Base-by-base conservation (phyloP, 495 filamentous ascomycete species). In the Peziza echinospora region DNA sequence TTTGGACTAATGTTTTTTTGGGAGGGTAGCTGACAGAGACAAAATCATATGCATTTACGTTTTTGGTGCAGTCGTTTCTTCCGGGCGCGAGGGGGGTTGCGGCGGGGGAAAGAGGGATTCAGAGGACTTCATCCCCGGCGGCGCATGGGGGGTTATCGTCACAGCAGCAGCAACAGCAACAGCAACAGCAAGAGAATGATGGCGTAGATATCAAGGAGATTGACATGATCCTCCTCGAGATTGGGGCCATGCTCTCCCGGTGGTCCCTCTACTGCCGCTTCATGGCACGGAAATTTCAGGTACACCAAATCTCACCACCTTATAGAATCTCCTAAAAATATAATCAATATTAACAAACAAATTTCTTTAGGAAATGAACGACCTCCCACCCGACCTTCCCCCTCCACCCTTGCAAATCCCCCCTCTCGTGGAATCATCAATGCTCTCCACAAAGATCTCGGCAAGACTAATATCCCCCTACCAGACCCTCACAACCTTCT, bases 41-140 rank as follows among this genome's bases (percentile, higher is more conserved):
- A 58, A 93, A 83, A 64, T 89, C 83, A 21, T 97, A 97, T 62
- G 87, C 89, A 6, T 97, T 92, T 59, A 89, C 84, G 0, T 97
- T 96, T 56, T 64, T 97, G 41, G 85, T 96, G 0, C 85, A 94
- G 64, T 92, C 84, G 58, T 96, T 93, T 63, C 64, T 70, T 39
- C 61, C 60, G 23, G 69, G 70, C 9, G 71, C 70, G 24, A 65
- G 65, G 8, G 57, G 67, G 5, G 61, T 67, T 45, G 26, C 26
- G 26, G n/a, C n/a, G 26, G 26, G 26, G 26, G 8, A 34, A n/a
- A 34, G 26, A n/a, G 26, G 26, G 26, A 34, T 8, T 34, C 26
- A 34, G n/a, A n/a, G n/a, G n/a, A n/a, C n/a, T n/a, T n/a, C n/a
- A n/a, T n/a, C n/a, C n/a, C n/a, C n/a, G n/a, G n/a, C n/a, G n/a